phyloP scores from a whole-genome alignment of 2,329 filamentous ascomycete genomes.

The Pseudofabraea citricarpa region DNA sequence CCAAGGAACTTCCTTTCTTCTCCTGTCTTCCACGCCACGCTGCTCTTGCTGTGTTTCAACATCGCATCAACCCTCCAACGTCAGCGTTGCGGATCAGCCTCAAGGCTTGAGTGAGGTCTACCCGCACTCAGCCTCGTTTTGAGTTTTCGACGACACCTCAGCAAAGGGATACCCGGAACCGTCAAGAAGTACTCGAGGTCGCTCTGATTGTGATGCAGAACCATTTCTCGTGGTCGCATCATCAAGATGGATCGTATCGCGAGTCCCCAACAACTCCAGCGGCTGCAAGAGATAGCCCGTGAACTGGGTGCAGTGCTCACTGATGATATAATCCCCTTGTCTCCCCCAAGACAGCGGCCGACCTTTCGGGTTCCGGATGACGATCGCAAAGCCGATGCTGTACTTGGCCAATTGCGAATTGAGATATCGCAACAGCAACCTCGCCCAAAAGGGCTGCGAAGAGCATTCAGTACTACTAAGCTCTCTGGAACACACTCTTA shows the following conservation, averaged over 20 bases:
- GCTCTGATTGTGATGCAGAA: background rate
- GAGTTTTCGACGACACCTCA: background rate
- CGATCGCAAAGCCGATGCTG: constrained; percentile 12
- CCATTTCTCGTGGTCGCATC: background rate
- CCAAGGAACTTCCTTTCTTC: too few relatives aligned
- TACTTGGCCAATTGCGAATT: constrained; percentile 11
- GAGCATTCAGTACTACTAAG: constrained; percentile 3
- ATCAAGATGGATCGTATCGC: constrained; percentile 5
- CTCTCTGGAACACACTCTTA: constrained; percentile 4
- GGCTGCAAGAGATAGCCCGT: constrained; percentile 8
- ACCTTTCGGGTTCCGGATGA: constrained; percentile 8
- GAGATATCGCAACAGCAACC: constrained; percentile 5
- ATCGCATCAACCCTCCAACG: too few relatives aligned
- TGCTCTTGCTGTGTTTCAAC: too few relatives aligned
- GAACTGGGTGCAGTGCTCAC: constrained; percentile 4
- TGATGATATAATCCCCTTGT: constrained; percentile 1
- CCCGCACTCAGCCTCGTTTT: background rate
- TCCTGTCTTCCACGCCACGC: too few relatives aligned
- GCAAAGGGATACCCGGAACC: background rate
- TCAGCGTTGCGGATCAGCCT: too few relatives aligned
- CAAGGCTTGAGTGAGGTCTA: too few relatives aligned
- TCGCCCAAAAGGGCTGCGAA: constrained; percentile 5
- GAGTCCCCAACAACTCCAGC: constrained; percentile 4
- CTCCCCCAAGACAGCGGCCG: constrained; percentile 4
- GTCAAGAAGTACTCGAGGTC: background rate